A percentile compares a stretch with the other conserved stretches of the same genome.
phyloP scores from a whole-genome alignment of 176 grass and related monocot species.

The Avena insularis region DNA sequence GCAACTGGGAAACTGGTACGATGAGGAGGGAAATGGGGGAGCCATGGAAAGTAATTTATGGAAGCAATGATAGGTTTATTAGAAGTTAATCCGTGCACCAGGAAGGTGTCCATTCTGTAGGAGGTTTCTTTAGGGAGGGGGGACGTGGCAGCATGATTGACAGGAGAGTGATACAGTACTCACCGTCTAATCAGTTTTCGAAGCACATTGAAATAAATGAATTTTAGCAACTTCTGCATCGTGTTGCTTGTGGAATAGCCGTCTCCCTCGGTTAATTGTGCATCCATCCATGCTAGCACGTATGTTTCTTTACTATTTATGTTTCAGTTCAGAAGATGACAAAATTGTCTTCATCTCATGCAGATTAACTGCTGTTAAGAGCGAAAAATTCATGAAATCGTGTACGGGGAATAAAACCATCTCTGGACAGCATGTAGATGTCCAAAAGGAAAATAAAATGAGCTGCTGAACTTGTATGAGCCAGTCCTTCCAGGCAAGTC shows the following conservation, averaged over 20 bases:
- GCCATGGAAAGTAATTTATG: neutral
- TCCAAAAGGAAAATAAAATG: constrained; percentile 29
- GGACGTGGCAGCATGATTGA: neutral
- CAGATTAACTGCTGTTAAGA: constrained; percentile 35
- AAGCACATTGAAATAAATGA: constrained; percentile 3
- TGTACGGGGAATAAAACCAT: constrained; percentile 24
- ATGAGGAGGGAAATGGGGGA: neutral
- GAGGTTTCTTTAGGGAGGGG: neutral
- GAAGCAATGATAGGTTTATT: neutral
- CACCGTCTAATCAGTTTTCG: neutral
- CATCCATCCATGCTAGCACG: constrained; percentile 10
- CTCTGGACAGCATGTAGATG: constrained; percentile 6
- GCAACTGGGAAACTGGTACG: neutral
- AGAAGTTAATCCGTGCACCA: neutral
- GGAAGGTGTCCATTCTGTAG: neutral
- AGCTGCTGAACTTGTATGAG: neutral
- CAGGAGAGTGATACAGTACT: neutral
- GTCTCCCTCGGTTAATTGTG: neutral
- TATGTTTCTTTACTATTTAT: constrained; percentile 37
- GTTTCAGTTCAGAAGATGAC: constrained; percentile 26
- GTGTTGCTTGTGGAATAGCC: neutral
- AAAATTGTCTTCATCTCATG: constrained; percentile 29
- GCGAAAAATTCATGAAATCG: neutral
- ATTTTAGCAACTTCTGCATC: neutral
- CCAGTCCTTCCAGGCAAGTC: constrained; percentile 9